Percentiles rank a stretch among this genome's conserved stretches.
Evolutionary conservation across 192 early-diverging fungal species (phyloP).

Genomic region (Geranomyces michiganensis): DNA sequence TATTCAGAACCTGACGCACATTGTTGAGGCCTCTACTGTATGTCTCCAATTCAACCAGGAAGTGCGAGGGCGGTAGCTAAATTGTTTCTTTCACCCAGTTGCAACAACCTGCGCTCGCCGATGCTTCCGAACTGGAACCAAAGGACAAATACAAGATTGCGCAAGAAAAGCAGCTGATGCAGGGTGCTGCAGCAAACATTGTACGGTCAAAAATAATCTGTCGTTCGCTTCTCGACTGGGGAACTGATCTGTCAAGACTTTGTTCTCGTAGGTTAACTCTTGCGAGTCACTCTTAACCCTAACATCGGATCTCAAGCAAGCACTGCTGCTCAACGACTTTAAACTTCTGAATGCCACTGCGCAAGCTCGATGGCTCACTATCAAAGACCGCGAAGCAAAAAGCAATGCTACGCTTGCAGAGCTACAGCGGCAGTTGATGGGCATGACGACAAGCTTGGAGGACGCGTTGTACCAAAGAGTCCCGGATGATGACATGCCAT

Average conservation of each 20-base stretch:
- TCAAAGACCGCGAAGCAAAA: slow-evolving; percentile 17
- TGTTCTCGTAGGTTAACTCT: slow-evolving; percentile 29
- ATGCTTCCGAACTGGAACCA: not conserved
- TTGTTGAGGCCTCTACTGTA: slow-evolving; percentile 29
- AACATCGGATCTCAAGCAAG: slow-evolving; percentile 48
- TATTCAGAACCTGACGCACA: slow-evolving; percentile 19
- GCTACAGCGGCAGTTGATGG: slow-evolving; percentile 13
- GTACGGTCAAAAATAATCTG: slow-evolving; percentile 5
- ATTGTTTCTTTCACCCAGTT: not conserved
- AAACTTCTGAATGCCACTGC: slow-evolving; percentile 35
- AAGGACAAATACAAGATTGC: slow-evolving; percentile 43
- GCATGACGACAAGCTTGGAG: slow-evolving; percentile 18
- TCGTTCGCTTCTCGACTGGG: not conserved
- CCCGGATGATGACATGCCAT: no score
- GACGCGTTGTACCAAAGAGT: slow-evolving; percentile 16
- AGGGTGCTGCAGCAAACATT: slow-evolving; percentile 43
- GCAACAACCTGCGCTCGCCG: slow-evolving; percentile 16
- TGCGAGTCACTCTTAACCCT: slow-evolving; percentile 44
- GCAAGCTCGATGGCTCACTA: slow-evolving; percentile 22
- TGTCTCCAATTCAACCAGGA: not conserved
- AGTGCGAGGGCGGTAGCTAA: not conserved
- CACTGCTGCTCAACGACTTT: slow-evolving; percentile 48
- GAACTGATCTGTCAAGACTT: not conserved
- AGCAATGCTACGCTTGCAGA: slow-evolving; percentile 4
- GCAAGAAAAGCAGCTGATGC: slow-evolving; percentile 43